Evolutionary conservation across 2,329 filamentous ascomycete species (phyloP).

Genomic region (Fusarium albidum): DNA sequence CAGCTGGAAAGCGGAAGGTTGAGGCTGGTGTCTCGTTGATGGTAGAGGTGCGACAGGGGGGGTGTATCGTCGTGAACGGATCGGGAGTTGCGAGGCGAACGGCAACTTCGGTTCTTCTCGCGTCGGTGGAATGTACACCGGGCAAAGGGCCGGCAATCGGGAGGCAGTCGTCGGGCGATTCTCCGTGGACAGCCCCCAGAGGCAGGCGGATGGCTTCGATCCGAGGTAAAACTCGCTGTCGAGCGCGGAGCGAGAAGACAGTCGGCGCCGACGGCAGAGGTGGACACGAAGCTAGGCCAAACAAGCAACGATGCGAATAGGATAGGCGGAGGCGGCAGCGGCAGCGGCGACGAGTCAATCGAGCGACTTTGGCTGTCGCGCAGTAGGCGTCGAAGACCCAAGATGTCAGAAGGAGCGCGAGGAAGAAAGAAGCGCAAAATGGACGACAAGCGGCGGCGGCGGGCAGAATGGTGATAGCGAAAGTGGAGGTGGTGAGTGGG

Average conservation of each 20-base stretch:
- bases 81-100: conserved; percentile 5
- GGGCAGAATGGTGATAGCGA: conserved; percentile 33
- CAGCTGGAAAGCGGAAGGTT: conserved; percentile 10
- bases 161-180: conserved; percentile 12
- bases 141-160: conserved; percentile 9
- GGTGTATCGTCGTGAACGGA: conserved; percentile 11
- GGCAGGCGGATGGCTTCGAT: conserved; percentile 7
- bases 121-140: conserved; percentile 3
- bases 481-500: conserved; percentile 30
- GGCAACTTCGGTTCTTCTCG: conserved; percentile 4
- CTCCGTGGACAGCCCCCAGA: conserved; percentile 1
- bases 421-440: conserved; percentile 30
- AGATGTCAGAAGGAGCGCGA: conserved; percentile 27
- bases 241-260: conserved; percentile 23
- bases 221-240: conserved; percentile 18
- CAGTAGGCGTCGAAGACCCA: conserved; percentile 18
- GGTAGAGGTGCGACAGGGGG: conserved; percentile 4
- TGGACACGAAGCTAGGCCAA: conserved; percentile 19
- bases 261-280: conserved; percentile 22
- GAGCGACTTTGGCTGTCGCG: conserved; percentile 22
- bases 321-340: no score
- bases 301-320: conserved; percentile 3
- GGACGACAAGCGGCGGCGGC: conserved; percentile 25
- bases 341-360: conserved; percentile 25
- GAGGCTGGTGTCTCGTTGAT: conserved; percentile 10